Evolutionary conservation across 2,329 filamentous ascomycete genomes (phyloP).

Genomic region (Fusarium pininemorale): DNA sequence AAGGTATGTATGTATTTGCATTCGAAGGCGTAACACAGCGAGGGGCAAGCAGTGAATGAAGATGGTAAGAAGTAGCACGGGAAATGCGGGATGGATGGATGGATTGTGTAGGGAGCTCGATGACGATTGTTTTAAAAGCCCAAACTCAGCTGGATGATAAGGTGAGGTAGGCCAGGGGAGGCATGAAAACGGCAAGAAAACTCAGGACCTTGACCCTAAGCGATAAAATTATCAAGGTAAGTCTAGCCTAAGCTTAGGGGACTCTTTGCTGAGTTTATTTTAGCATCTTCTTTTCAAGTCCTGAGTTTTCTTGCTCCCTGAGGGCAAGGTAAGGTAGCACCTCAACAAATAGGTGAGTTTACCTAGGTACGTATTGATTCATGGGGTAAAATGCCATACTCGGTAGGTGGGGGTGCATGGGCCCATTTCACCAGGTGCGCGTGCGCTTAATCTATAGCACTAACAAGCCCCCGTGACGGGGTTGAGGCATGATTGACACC

Average conservation of each 20-base stretch:
- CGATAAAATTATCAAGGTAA: too few relatives aligned
- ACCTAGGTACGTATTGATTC: not conserved
- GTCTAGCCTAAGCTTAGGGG: too few relatives aligned
- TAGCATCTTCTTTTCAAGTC: too few relatives aligned
- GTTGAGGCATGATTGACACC: conserved; percentile 18
- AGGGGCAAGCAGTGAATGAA: not conserved
- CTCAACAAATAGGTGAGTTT: conserved; percentile 6
- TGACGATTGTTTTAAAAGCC: conserved; percentile 37
- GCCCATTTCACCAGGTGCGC: conserved; percentile 12
- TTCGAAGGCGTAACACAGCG: not conserved
- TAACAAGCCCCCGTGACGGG: conserved; percentile 17
- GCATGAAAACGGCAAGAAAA: too few relatives aligned
- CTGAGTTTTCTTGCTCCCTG: too few relatives aligned
- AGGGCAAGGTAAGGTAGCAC: not conserved
- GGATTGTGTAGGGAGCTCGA: conserved; percentile 16
- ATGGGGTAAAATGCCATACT: conserved; percentile 10
- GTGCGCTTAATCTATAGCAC: conserved; percentile 8
- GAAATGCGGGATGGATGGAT: conserved; percentile 6
- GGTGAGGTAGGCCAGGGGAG: not conserved
- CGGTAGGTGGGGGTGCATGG: conserved; percentile 36
- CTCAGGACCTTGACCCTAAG: too few relatives aligned
- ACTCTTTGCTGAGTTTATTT: too few relatives aligned
- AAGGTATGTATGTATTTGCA: not conserved
- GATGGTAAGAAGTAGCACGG: not conserved
- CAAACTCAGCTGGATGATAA: conserved; percentile 24